Evolutionary conservation across 208 protist species (phyloP), one percentile per base, ranked within the genome.

Genomic region (Wallacemonas sp.): DNA sequence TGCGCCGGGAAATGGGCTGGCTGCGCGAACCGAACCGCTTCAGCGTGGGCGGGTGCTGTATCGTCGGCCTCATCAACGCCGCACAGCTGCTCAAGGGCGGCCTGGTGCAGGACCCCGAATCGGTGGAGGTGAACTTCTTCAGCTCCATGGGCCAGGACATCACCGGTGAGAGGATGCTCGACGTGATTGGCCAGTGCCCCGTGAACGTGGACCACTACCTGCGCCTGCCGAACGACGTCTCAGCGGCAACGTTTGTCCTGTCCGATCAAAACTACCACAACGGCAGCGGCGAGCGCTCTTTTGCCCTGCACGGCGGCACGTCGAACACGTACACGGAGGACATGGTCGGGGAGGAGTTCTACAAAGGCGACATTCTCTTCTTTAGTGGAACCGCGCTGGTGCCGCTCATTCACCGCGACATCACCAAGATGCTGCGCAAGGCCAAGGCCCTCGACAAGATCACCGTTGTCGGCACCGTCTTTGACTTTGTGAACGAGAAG

Each of bases 321-420:
- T 59, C 31, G 26, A 59, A 59, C 52, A 44, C 52, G n/a, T 59
- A 59, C 52, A 59, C 52, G 31, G 52, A 59, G 11, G 63, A 57
- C 3, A 14, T 69, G 2, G 38, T 76, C 7, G 63, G 54, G 31
- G 49, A 77, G 10, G 61, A 65, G n/a, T 74, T 77, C n/a, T 77
- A 70, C 59, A 41, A 77, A 14, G 69, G 25, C 14, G 67, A 77
- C 38, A 71, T 81, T 33, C 36, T 77, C 42, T 74, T 67, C 42
- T 74, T 68, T 33, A 65, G 65, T 12, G 66, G 54, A 8, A 81
- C 70, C 2, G 70, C 70, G 3, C 31, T 57, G 23, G 50, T 63
- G 7, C 67, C 66, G 4, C 5, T 54, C 0, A 45, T 81, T 41
- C 76, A 81, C 68, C 45, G 65, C 38, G 61, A 74, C n/a, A 20